Percentiles rank a stretch among this genome's conserved stretches.
Conservation (phyloP, 2,329 filamentous ascomycete genomes). For the Cordyceps fumosorosea region DNA sequence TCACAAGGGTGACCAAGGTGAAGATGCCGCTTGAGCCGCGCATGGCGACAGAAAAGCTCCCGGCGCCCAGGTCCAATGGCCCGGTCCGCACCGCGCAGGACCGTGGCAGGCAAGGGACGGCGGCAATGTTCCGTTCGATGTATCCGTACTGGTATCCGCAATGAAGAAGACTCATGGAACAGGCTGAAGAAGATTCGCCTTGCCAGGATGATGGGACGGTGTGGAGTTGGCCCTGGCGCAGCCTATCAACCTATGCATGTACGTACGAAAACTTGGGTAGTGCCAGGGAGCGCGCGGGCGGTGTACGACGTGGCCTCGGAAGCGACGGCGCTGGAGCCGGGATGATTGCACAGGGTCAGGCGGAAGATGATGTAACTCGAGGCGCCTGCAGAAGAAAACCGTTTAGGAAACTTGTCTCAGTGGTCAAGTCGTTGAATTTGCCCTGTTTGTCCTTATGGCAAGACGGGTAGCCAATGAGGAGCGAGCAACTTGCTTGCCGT, state of each 20-base stretch:
- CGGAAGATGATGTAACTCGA: conserved; percentile 4
- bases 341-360: conserved; percentile 2
- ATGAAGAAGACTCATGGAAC: conserved; percentile 5
- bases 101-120: neutral
- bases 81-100: neutral
- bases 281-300: neutral
- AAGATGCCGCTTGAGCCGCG: neutral
- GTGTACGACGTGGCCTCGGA: neutral
- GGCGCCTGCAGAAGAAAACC: neutral
- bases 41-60: neutral
- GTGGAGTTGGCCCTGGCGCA: neutral
- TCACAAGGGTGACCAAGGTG: neutral
- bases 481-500: neutral
- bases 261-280: neutral
- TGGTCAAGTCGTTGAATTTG: neutral
- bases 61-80: neutral
- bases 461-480: neutral
- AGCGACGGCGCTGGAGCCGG: conserved; percentile 6
- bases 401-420: conserved; percentile 6
- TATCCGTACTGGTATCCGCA: neutral
- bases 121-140: neutral
- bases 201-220: conserved; percentile 1
- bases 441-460: conserved; percentile 1
- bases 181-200: conserved; percentile 4
- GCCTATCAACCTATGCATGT: too few species aligned